Evolutionary conservation across 805 yeast genomes (phyloP).

Genomic region (Yarrowia osloensis): DNA sequence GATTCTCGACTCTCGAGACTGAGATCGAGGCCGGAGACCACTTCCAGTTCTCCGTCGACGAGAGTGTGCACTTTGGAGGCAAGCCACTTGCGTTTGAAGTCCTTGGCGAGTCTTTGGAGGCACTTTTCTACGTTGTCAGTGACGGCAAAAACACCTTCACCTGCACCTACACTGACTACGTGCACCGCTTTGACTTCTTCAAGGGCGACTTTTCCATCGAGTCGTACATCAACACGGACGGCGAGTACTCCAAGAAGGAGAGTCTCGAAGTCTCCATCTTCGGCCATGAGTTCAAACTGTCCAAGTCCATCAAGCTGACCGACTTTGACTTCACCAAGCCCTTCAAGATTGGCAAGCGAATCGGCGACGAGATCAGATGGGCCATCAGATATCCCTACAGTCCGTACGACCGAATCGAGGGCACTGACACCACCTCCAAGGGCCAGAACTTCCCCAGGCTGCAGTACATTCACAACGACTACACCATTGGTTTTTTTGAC

Average conservation of each 20-base stretch:
- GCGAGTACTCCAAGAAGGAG: not conserved
- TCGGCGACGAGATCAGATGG: not conserved
- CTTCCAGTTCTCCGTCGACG: not conserved
- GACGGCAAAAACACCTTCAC: not conserved
- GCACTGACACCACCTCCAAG: not conserved
- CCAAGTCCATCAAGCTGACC: not conserved
- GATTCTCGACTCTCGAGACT: not conserved
- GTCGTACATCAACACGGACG: not conserved
- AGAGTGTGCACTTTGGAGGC: not conserved
- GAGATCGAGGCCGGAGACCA: not conserved
- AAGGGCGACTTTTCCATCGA: not conserved
- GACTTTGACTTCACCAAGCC: not conserved
- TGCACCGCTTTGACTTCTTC: not conserved
- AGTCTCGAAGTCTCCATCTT: not conserved
- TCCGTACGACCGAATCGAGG: conserved; percentile 6
- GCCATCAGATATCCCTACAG: not conserved
- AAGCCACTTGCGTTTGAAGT: not conserved
- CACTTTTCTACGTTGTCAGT: not conserved
- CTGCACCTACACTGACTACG: not conserved
- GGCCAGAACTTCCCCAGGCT: conserved; percentile 8
- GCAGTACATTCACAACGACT: not conserved
- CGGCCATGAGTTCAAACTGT: not conserved
- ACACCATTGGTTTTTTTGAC: not conserved
- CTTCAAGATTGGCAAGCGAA: not conserved
- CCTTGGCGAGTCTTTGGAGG: not conserved